Percentiles rank a stretch among this genome's conserved stretches.
phyloP scores from a whole-genome alignment of 192 early-diverging fungal species.

The Linnemannia exigua region DNA sequence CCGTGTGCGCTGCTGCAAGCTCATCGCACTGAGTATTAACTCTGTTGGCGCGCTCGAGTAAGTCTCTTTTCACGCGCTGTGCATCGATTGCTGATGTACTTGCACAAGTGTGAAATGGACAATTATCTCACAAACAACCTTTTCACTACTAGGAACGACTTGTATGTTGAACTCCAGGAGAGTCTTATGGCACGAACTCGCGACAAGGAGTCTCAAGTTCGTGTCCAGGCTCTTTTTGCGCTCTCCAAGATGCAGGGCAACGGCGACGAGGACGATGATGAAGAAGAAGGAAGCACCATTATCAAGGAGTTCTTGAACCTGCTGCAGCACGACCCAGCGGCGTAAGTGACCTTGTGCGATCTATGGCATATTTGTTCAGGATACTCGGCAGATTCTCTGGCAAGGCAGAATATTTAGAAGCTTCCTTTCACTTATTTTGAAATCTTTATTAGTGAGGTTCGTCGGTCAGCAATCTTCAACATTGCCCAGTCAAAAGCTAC shows the following conservation, averaged over 20 bases:
- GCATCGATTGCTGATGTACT: neutral
- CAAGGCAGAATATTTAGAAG: no score
- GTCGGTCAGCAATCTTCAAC: constrained; percentile 84
- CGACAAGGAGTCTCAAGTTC: constrained; percentile 86
- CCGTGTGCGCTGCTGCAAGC: constrained; percentile 81
- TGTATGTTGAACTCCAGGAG: constrained; percentile 77
- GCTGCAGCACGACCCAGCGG: constrained; percentile 81
- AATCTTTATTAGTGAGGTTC: constrained; percentile 74
- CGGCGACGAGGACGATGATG: constrained; percentile 63
- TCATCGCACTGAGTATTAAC: constrained; percentile 80
- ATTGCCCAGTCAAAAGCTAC: constrained; percentile 74
- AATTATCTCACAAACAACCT: neutral
- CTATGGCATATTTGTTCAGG: constrained; percentile 1
- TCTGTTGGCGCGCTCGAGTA: constrained; percentile 85
- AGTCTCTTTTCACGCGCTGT: constrained; percentile 10
- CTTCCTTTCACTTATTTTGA: constrained; percentile 20
- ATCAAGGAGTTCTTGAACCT: constrained; percentile 73
- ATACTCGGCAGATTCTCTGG: neutral
- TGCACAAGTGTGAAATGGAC: neutral
- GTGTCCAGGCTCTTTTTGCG: constrained; percentile 84
- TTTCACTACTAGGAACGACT: constrained; percentile 70
- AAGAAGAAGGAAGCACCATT: constrained; percentile 69
- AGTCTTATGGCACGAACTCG: constrained; percentile 78
- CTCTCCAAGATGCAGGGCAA: constrained; percentile 79
- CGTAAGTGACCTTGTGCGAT: constrained; percentile 62